Evolutionary conservation across 495 filamentous ascomycete genomes (phyloP).

Genomic region (Penicillium malachiteum): DNA sequence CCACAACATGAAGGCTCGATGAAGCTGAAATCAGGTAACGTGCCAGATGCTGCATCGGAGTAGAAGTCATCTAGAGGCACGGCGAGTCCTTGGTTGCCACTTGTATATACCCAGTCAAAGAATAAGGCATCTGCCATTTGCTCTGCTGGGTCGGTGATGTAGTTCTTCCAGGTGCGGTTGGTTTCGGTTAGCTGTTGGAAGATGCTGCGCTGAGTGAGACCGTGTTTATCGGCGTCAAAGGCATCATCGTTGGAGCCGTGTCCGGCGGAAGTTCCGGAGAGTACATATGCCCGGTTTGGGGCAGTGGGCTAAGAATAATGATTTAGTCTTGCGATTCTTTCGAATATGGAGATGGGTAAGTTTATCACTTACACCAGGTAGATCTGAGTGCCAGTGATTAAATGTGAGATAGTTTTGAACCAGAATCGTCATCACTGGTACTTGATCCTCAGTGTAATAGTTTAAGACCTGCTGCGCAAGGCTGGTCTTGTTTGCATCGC

Average conservation of each 20-base stretch:
- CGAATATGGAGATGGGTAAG: background rate
- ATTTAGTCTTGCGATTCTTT: background rate
- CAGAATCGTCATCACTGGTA: slow-evolving; percentile 43
- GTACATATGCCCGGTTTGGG: slow-evolving; percentile 48
- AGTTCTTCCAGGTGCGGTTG: slow-evolving; percentile 51
- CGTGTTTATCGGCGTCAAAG: slow-evolving; percentile 34
- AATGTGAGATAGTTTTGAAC: slow-evolving; percentile 50
- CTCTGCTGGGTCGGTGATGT: slow-evolving; percentile 32
- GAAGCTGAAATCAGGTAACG: slow-evolving; percentile 47
- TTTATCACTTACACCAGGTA: slow-evolving; percentile 41
- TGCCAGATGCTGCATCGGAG: slow-evolving; percentile 36
- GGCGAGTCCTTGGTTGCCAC: slow-evolving; percentile 32
- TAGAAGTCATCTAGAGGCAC: slow-evolving; percentile 35
- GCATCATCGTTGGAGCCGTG: slow-evolving; percentile 47
- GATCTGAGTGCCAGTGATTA: slow-evolving; percentile 50
- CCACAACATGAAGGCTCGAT: slow-evolving; percentile 54
- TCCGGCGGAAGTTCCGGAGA: slow-evolving; percentile 47
- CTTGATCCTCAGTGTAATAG: slow-evolving; percentile 49
- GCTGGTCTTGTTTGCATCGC: slow-evolving; percentile 29
- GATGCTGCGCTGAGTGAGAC: slow-evolving; percentile 43
- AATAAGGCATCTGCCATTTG: slow-evolving; percentile 28
- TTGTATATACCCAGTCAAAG: slow-evolving; percentile 44
- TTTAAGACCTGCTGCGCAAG: slow-evolving; percentile 44
- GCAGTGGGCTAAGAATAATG: slow-evolving; percentile 35
- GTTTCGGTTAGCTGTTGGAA: slow-evolving; percentile 49